These are phyloP conservation scores for Paramecium sexaurelia DNA, from an alignment of 73 alveolate species.

Conservation along the genomic window DNA sequence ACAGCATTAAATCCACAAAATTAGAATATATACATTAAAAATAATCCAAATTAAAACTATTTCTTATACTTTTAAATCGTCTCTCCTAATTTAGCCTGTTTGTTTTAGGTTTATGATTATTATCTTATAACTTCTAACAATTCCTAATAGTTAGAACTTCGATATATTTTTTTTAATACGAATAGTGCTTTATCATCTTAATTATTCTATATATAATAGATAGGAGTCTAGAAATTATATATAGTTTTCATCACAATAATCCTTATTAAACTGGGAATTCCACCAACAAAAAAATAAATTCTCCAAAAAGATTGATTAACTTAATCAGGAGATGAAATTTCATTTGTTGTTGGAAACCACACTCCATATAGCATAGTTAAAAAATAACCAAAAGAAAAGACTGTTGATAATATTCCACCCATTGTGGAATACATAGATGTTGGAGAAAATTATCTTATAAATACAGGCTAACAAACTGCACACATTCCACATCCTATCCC, in stretches of 20 bases:
- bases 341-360: slow-evolving; percentile 5
- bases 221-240: slow-evolving; percentile 24
- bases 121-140: not conserved
- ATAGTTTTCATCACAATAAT: not conserved
- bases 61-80: not conserved
- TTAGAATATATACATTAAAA: slow-evolving; percentile 26
- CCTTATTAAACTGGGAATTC: slow-evolving; percentile 31
- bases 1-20: slow-evolving; percentile 59
- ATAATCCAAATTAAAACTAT: slow-evolving; percentile 28
- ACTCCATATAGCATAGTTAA: slow-evolving; percentile 33
- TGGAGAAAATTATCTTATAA: not conserved
- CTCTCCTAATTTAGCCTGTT: not conserved
- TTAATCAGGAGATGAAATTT: not conserved
- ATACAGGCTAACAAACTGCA: not conserved
- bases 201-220: not conserved
- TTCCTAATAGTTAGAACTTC: not conserved
- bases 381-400: not conserved
- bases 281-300: slow-evolving; percentile 47
- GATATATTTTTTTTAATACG: not conserved
- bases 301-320: slow-evolving; percentile 36
- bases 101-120: not conserved
- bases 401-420: slow-evolving; percentile 8
- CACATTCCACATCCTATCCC: slow-evolving; percentile 16
- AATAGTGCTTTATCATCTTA: slow-evolving; percentile 24
- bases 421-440: not conserved